Conservation (phyloP, 2,329 filamentous ascomycete species). For the Chaetomiaceae sp. region DNA sequence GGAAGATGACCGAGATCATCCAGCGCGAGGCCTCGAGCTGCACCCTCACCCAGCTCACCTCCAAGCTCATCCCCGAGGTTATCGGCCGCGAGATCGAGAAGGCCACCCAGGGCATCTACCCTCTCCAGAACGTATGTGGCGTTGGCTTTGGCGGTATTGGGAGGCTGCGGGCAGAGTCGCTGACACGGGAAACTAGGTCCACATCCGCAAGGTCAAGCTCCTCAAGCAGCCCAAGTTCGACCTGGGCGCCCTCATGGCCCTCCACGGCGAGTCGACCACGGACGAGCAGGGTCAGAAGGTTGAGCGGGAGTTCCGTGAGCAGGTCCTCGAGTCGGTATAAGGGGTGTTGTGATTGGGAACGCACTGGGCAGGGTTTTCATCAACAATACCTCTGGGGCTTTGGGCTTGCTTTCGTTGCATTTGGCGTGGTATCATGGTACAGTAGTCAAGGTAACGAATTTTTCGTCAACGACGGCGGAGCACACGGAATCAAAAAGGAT, state of each 20-base stretch:
- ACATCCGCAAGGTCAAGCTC: constrained; percentile 99
- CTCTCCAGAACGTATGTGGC: constrained; percentile 86
- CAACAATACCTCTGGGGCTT: constrained; percentile 42
- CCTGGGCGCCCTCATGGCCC: constrained; percentile 88
- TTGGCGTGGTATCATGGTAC: constrained; percentile 41
- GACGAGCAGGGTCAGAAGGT: constrained; percentile 98
- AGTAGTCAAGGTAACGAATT: constrained; percentile 36
- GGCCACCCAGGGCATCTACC: constrained; percentile 98
- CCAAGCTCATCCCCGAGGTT: constrained; percentile 98
- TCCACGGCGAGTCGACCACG: constrained; percentile 95
- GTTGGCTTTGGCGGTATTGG: background rate
- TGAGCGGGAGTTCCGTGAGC: constrained; percentile 99
- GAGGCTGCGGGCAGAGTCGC: constrained; percentile 8
- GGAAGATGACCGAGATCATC: constrained; percentile 99
- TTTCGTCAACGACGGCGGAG: constrained; percentile 31
- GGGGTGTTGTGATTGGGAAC: constrained; percentile 42
- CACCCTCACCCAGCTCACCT: constrained; percentile 92
- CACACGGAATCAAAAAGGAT: constrained; percentile 35
- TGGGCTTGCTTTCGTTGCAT: constrained; percentile 47
- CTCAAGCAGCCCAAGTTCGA: constrained; percentile 99
- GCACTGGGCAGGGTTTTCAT: constrained; percentile 39
- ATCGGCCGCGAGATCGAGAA: constrained; percentile 99
- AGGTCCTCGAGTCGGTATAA: constrained; percentile 91
- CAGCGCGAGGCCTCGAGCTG: constrained; percentile 90
- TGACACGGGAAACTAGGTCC: constrained; percentile 60